These are phyloP conservation scores for Zygosaccharomyces bailii DNA, from an alignment of 805 yeast genomes.

Conservation along the genomic window DNA sequence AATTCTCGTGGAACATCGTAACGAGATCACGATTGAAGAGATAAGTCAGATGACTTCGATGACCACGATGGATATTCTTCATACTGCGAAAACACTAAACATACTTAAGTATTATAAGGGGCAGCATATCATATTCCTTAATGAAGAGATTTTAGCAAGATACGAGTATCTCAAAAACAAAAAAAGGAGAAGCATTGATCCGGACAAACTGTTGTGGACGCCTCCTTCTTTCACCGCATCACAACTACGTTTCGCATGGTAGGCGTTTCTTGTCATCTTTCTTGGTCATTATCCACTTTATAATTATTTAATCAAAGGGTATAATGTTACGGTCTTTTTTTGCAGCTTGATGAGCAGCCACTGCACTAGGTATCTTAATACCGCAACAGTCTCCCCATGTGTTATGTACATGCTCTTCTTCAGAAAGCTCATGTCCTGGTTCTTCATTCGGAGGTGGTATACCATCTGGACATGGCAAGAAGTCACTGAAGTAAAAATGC, in stretches of 20 bases:
- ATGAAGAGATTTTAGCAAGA: conserved; percentile 73
- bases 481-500: conserved; percentile 80
- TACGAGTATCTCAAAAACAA: conserved; percentile 69
- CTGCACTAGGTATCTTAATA: conserved; percentile 90
- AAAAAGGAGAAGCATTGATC: conserved; percentile 72
- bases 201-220: conserved; percentile 75
- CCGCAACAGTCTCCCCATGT: conserved; percentile 99
- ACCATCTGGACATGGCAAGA: conserved; percentile 71
- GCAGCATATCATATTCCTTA: conserved; percentile 84
- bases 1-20: conserved; percentile 59
- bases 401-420: conserved; percentile 37
- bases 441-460: conserved; percentile 41
- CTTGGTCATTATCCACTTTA: conserved; percentile 2
- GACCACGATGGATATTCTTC: conserved; percentile 95
- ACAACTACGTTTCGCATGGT: conserved; percentile 95
- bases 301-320: conserved; percentile 57
- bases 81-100: conserved; percentile 86
- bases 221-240: conserved; percentile 95
- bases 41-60: conserved; percentile 81
- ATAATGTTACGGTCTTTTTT: conserved; percentile 40
- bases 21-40: conserved; percentile 83
- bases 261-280: conserved; percentile 17
- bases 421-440: conserved; percentile 27
- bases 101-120: conserved; percentile 92
- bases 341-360: conserved; percentile 73